A percentile compares a stretch with the other conserved stretches of the same genome.
Evolutionary conservation across 2,329 filamentous ascomycete genomes (phyloP).

Genomic region (Fonsecaea monophora): DNA sequence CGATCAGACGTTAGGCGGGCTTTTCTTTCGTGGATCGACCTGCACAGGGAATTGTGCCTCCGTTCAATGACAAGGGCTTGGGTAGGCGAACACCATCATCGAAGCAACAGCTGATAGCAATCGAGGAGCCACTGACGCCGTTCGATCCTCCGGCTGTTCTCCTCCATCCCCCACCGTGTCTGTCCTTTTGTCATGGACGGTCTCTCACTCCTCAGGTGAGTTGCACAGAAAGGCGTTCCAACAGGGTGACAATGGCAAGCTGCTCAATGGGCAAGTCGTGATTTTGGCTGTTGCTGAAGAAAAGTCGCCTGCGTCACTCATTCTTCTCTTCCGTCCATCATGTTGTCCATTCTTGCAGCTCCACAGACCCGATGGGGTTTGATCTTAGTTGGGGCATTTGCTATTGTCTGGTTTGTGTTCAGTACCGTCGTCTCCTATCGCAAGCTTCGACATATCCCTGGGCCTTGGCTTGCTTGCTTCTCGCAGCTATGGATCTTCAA

Average conservation of each 20-base stretch:
- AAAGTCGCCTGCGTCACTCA: neutral
- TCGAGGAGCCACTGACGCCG: neutral
- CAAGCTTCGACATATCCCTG: slow-evolving; percentile 7
- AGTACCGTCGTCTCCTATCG: slow-evolving; percentile 8
- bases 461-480: slow-evolving; percentile 8
- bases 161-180: neutral
- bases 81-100: neutral
- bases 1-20: neutral
- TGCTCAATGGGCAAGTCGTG: neutral
- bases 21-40: neutral
- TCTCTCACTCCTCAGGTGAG: neutral
- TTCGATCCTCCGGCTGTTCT: neutral
- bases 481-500: slow-evolving; percentile 16
- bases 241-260: neutral
- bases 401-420: slow-evolving; percentile 1
- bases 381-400: neutral
- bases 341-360: slow-evolving; percentile 1
- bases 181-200: neutral
- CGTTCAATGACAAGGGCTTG: neutral
- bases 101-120: neutral
- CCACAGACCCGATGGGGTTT: neutral
- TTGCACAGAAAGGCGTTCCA: neutral
- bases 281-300: neutral
- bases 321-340: neutral
- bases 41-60: neutral